These are phyloP conservation scores for Wallacemonas collosoma DNA, from an alignment of 208 protist genomes.

Conservation along the genomic window DNA sequence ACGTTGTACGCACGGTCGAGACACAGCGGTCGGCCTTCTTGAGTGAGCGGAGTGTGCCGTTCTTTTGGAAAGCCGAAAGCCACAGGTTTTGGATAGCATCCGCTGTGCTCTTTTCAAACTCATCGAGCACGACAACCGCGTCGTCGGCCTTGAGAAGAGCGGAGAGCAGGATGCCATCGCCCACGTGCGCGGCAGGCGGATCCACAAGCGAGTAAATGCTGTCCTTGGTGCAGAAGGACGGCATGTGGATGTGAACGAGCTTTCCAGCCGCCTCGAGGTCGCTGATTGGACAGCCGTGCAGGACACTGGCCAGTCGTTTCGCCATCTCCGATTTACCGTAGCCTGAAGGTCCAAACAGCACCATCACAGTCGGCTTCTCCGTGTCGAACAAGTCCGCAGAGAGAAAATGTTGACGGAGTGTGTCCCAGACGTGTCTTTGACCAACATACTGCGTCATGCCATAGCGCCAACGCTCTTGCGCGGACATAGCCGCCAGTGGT, in stretches of 20 bases:
- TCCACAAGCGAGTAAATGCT: slow-evolving; percentile 90
- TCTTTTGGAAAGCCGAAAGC: slow-evolving; percentile 89
- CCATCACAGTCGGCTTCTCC: slow-evolving; percentile 79
- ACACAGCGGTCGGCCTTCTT: slow-evolving; percentile 75
- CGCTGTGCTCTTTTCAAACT: slow-evolving; percentile 86
- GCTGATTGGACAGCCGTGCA: slow-evolving; percentile 49
- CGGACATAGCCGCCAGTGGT: slow-evolving; percentile 7
- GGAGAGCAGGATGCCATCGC: slow-evolving; percentile 82
- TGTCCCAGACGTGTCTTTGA: slow-evolving; percentile 60
- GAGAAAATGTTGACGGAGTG: slow-evolving; percentile 61
- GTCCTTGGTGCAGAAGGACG: slow-evolving; percentile 85
- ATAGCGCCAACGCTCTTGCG: slow-evolving; percentile 44
- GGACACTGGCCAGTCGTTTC: slow-evolving; percentile 54
- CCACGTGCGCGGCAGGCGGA: slow-evolving; percentile 81
- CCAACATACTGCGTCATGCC: slow-evolving; percentile 71
- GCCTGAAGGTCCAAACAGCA: slow-evolving; percentile 86
- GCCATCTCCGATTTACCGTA: slow-evolving; percentile 88
- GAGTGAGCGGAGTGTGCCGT: slow-evolving; percentile 80
- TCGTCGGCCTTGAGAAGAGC: slow-evolving; percentile 61
- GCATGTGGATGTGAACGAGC: slow-evolving; percentile 85
- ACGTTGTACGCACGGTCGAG: slow-evolving; percentile 72
- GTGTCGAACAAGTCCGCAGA: slow-evolving; percentile 59
- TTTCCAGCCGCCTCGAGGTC: slow-evolving; percentile 63
- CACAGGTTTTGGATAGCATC: slow-evolving; percentile 85
- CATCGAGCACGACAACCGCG: slow-evolving; percentile 85